Evolutionary conservation across 441 rosid species (phyloP), one percentile per base, ranked within the genome.

Genomic region (Mallotus japonicus): DNA sequence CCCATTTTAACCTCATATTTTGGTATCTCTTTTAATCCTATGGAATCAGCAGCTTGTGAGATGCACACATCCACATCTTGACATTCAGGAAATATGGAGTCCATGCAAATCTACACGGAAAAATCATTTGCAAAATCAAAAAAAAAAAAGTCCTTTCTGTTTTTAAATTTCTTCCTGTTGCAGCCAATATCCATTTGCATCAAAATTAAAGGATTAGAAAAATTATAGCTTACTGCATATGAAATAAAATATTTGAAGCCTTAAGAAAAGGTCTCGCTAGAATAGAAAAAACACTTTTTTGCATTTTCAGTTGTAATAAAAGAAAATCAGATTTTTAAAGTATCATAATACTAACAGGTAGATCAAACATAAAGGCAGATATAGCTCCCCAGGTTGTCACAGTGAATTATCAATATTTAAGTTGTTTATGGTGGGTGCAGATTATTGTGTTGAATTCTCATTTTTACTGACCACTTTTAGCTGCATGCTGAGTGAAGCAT

Each of bases 11-110:
- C 70, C 59, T 70, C 74, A 55, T 57, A 74, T 15, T 24, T 59
- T 0, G 92, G 96, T 65, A 84, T 81, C 72, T 85, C 82, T 77
- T 88, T 81, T 83, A 94, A 83, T 73, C 96, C 95, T 70, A 88
- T 72, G 8, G 93, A 88, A 74, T 80, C 77, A 34, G 95, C 90
- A 86, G 97, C 95, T n/a, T 69, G 81, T 60, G 90, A 84, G 69
- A 89, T 79, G 81, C 93, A 84, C 53, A 37, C 72, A 50, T 76
- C 81, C 77, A 94, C 92, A 70, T 92, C 88, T 79, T 89, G 77
- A 49, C 64, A 8, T 32, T 86, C 88, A 24, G 87, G 85, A 84
- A 87, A 90, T 71, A 88, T 82, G 62, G 97, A 88, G 68, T 87
- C 88, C 62, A 92, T 82, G 73, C 77, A 86, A 49, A 83, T 78